phyloP scores from a whole-genome alignment of 106 monocot genomes.

The Allium fistulosum region DNA sequence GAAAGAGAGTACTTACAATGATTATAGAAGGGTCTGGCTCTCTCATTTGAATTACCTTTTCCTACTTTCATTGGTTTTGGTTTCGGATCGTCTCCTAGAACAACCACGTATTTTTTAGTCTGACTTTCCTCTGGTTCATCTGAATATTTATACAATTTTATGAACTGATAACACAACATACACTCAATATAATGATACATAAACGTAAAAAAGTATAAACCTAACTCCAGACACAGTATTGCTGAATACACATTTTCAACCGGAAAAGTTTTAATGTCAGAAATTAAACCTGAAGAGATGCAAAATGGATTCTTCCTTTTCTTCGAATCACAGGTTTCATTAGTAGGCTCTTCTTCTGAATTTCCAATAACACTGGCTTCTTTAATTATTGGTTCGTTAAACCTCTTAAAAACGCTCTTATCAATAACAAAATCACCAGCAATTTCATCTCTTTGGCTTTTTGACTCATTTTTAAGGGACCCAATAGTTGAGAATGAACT shows the following conservation, averaged over 20 bases:
- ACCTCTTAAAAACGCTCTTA: slow-evolving; percentile 32
- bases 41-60: slow-evolving; percentile 2
- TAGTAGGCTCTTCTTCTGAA: not conserved
- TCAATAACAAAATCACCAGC: slow-evolving; percentile 11
- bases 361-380: not conserved
- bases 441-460: slow-evolving; percentile 3
- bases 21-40: slow-evolving; percentile 40
- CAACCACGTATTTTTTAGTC: slow-evolving; percentile 29
- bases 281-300: slow-evolving; percentile 14
- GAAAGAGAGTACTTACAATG: slow-evolving; percentile 47
- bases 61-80: slow-evolving; percentile 20
- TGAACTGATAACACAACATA: not conserved
- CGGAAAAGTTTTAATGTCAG: not conserved
- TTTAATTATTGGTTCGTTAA: slow-evolving; percentile 16
- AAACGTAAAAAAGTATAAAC: not conserved
- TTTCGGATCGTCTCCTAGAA: slow-evolving; percentile 84
- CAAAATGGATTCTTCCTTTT: slow-evolving; percentile 37
- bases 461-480: slow-evolving; percentile 8
- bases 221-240: no score
- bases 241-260: no score
- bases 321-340: slow-evolving; percentile 6
- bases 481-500: slow-evolving; percentile 39
- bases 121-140: slow-evolving; percentile 19
- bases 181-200: not conserved
- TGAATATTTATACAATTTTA: slow-evolving; percentile 3